A percentile compares a stretch with the other conserved stretches of the same genome.
Conservation (phyloP, 352 stramenopile species). For the Globisporangium mamillatum region DNA sequence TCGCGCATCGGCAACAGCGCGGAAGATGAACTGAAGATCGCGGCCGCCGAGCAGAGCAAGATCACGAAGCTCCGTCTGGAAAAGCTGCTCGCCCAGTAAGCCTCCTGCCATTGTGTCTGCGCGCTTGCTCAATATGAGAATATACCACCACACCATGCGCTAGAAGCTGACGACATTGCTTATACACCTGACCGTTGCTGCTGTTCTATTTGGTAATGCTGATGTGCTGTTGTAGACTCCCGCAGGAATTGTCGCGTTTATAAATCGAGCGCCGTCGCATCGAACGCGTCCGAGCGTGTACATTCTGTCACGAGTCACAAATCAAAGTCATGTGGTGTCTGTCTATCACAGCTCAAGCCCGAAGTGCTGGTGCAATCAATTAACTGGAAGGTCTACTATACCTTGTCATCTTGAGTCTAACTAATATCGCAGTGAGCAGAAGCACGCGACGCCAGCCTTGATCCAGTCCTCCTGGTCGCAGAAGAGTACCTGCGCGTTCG, state of each 20-base stretch:
- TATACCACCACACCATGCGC: not conserved
- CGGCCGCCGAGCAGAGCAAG: conserved; percentile 70
- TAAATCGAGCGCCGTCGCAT: not conserved
- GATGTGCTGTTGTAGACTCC: not conserved
- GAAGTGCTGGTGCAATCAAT: not conserved
- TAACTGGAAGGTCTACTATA: not conserved
- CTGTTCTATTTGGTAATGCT: not conserved
- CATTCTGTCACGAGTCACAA: not conserved
- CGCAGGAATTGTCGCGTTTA: conserved; percentile 1
- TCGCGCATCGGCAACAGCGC: conserved; percentile 42
- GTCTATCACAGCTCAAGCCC: not conserved
- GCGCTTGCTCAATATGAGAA: not conserved
- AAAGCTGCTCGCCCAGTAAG: conserved; percentile 70
- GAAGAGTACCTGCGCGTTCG: conserved; percentile 79
- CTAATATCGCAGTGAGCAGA: conserved; percentile 90
- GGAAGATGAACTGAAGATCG: conserved; percentile 51
- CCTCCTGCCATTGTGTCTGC: not conserved
- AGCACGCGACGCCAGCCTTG: conserved; percentile 92
- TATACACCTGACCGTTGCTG: not conserved
- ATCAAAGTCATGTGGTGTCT: not conserved
- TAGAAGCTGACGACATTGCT: not conserved
- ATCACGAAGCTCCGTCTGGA: conserved; percentile 69
- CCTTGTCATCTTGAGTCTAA: not conserved
- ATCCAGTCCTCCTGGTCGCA: conserved; percentile 92
- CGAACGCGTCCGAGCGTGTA: not conserved